Evolutionary conservation across 2,329 filamentous ascomycete genomes (phyloP).

Genomic region (Coniochaeta sp.): DNA sequence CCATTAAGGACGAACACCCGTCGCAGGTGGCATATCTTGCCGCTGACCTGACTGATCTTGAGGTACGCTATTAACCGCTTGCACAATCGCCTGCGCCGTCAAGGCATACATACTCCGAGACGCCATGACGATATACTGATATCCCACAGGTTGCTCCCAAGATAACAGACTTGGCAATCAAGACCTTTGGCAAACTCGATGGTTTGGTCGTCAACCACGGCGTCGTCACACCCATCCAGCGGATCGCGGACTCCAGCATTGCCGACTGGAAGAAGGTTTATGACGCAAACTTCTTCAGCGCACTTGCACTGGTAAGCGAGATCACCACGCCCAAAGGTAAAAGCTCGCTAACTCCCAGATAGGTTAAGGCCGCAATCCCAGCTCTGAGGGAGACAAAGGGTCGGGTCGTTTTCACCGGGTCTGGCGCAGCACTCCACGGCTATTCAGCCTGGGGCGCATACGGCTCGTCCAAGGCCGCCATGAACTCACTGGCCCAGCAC

Average conservation of each 20-base stretch:
- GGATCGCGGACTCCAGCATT: constrained; percentile 58
- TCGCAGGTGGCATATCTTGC: constrained; percentile 48
- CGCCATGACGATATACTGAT: neutral
- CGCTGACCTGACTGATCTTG: constrained; percentile 47
- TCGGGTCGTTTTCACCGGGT: constrained; percentile 70
- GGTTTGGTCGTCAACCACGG: constrained; percentile 87
- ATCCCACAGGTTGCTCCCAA: constrained; percentile 44
- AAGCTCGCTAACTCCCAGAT: too few species aligned
- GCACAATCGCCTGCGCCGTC: too few species aligned
- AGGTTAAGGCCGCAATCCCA: constrained; percentile 68
- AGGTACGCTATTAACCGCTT: constrained; percentile 26
- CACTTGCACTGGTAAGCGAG: constrained; percentile 67
- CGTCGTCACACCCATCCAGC: constrained; percentile 65
- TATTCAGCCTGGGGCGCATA: constrained; percentile 76
- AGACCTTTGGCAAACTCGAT: constrained; percentile 67
- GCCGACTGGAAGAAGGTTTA: constrained; percentile 72
- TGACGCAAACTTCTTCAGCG: constrained; percentile 83
- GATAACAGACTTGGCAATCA: constrained; percentile 58
- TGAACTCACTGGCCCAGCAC: constrained; percentile 72
- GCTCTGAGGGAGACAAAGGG: constrained; percentile 63
- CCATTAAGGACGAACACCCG: constrained; percentile 43
- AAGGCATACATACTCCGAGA: too few species aligned
- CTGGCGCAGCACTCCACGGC: constrained; percentile 61
- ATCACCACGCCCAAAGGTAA: too few species aligned
- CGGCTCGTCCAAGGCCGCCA: constrained; percentile 73